These are phyloP conservation scores for Perkinsus marinus DNA, from an alignment of 169 alveolate species.

Conservation along the genomic window DNA sequence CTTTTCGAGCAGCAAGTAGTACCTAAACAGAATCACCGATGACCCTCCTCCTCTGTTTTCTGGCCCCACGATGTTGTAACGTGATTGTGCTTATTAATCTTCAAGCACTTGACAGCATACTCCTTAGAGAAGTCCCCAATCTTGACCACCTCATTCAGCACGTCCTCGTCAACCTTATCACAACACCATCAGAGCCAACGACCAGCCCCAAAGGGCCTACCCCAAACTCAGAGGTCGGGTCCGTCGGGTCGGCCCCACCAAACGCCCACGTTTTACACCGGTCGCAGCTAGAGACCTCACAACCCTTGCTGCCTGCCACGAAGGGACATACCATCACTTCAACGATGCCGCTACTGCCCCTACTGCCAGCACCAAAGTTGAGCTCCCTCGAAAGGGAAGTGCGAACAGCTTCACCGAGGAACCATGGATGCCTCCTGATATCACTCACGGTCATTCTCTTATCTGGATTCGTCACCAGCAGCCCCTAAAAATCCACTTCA, in stretches of 20 bases:
- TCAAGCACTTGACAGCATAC: slow-evolving; percentile 42
- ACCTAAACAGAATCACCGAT: not conserved
- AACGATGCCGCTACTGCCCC: not conserved
- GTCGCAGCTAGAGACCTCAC: not conserved
- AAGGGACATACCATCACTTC: not conserved
- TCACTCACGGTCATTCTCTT: not conserved
- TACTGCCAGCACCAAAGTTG: not conserved
- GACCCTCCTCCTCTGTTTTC: not conserved
- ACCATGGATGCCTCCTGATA: not conserved
- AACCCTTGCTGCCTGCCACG: not conserved
- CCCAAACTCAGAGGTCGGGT: not conserved
- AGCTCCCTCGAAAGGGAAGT: not conserved
- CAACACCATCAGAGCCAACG: not conserved
- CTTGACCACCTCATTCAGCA: slow-evolving; percentile 24
- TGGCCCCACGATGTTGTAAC: slow-evolving; percentile 34
- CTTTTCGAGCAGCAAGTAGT: not conserved
- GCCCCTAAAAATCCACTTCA: slow-evolving; percentile 34
- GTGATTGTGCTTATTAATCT: slow-evolving; percentile 53
- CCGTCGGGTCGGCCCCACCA: not conserved
- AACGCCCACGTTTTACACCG: not conserved
- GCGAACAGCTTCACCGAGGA: not conserved
- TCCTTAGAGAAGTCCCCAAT: slow-evolving; percentile 26
- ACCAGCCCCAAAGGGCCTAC: not conserved
- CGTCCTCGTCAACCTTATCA: slow-evolving; percentile 31
- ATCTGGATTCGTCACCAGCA: not conserved